These are phyloP conservation scores for Sarocladium strictum DNA, from an alignment of 2,329 filamentous ascomycete genomes.

Conservation along the genomic window DNA sequence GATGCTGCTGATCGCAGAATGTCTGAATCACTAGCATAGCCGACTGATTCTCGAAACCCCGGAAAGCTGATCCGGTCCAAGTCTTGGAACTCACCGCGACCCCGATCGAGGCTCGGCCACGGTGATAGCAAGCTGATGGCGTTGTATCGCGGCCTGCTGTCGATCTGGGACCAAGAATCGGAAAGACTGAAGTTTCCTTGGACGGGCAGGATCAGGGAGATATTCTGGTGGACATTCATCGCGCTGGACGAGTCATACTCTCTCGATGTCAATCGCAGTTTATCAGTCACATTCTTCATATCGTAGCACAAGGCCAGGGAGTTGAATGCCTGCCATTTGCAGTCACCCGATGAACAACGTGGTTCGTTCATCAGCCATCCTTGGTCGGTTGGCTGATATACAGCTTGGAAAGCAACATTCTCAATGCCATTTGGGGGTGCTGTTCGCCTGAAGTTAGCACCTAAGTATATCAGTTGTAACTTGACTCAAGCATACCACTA, in stretches of 20 bases:
- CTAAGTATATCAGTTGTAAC: neutral
- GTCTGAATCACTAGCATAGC: neutral
- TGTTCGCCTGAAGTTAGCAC: neutral
- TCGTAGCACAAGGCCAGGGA: conserved; percentile 10
- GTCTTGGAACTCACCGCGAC: neutral
- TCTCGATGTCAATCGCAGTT: neutral
- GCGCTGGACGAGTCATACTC: no score
- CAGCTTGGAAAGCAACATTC: conserved; percentile 9
- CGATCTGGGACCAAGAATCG: neutral
- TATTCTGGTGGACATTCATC: neutral
- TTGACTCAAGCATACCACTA: neutral
- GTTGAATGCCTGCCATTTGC: conserved; percentile 7
- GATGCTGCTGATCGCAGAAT: conserved; percentile 6
- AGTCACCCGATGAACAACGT: conserved; percentile 7
- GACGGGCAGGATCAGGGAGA: neutral
- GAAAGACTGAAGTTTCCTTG: conserved; percentile 1
- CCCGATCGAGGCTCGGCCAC: neutral
- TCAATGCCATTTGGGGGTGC: neutral
- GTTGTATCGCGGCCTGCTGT: neutral
- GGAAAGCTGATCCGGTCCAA: neutral
- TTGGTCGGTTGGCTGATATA: conserved; percentile 5
- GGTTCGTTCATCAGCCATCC: conserved; percentile 9
- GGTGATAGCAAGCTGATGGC: conserved; percentile 10
- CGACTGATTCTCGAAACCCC: conserved; percentile 4
- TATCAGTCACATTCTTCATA: conserved; percentile 9